Base-by-base conservation (phyloP, 306 rosid species). In the Rubus parviflorus region DNA sequence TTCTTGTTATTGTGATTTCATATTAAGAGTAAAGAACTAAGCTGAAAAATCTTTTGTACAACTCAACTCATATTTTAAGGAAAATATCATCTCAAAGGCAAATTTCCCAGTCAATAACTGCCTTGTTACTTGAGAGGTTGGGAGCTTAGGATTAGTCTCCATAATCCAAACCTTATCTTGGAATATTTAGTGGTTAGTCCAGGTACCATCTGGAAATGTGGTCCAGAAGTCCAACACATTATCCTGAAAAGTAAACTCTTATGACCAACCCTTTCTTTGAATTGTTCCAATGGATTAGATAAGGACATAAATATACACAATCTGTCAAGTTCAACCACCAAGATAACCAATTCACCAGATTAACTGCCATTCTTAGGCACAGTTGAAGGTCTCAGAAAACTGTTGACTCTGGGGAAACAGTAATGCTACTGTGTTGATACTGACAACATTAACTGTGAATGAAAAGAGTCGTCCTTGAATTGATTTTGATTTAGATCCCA, bases 221-320 rank as follows among this genome's bases (percentile, higher is more conserved):
- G 23, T 16, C 16, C 53, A 58, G 19, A 60, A 38, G n/a, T 74
- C 56, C 40, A 56, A 45, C 69, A 43, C 23, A 43, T 58, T 74
- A 30, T 15, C 8, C 4, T 25, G 65, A 60, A 49, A 42, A 10
- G 35, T 67, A 43, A 7, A 45, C 22, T 57, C 9, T 30, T 23
- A 12, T 43, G 68, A 20, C 68, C 1, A 74, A 10, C 35, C 37
- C 65, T 12, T 58, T 58, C 71, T 67, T n/a, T 67, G 71, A 67
- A 42, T 20, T 10, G 71, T n/a, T 67, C 16, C 16, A 67, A 42
- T n/a, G 49, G 30, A 42, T 42, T 42, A 8, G 2, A 23, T 11
- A 58, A 5, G 17, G 37, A 12, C 57, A 3, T 58, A 11, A 23
- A n/a, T 7, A 56, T 20, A n/a, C 7, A 56, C 13, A 0, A 58